Evolutionary conservation across 176 grass and related monocot genomes (phyloP), one percentile per base, ranked within the genome.

Genomic region (Stipa capillata): DNA sequence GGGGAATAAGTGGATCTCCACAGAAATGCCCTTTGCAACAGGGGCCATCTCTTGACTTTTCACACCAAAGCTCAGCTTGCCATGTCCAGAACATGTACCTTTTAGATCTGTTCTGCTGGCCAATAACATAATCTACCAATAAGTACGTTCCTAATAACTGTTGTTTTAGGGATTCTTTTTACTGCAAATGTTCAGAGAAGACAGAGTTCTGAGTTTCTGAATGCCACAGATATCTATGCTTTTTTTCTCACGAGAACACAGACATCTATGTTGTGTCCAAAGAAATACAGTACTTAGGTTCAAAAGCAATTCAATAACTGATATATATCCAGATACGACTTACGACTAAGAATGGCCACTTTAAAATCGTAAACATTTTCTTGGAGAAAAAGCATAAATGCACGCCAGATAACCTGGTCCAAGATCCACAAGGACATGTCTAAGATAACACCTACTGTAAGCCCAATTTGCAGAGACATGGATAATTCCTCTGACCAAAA

Each of bases 1-100:
- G 17, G 69, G 5, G 27, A n/a, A n/a, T n/a, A n/a, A 27, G 54
- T 63, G 64, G 53, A 72, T 55, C 72, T 55, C 69, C 85, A 69
- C 51, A 61, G 6, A 67, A n/a, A n/a, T n/a, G n/a, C n/a, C n/a
- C 70, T 60, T 40, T 60, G 84, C 60, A 69, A 68, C 60, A 54
- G 35, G 34, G 33, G 69, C 75, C 86, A 59, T 84, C 50, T 59
- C 86, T 74, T 84, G 86, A 84, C 81, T 88, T 80, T 42, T 8
- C 68, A 35, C 59, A 80, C 86, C 59, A 53, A 80, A n/a, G n/a
- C n/a, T n/a, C n/a, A n/a, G n/a, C n/a, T n/a, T n/a, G n/a, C n/a
- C n/a, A n/a, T n/a, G n/a, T n/a, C n/a, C n/a, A n/a, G n/a, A n/a
- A n/a, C n/a, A n/a, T n/a, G n/a, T n/a, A n/a, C n/a, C n/a, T n/a